Evolutionary conservation across 176 grass and related monocot species (phyloP), one percentile per base, ranked within the genome.

Genomic region (Oryza coarctata): DNA sequence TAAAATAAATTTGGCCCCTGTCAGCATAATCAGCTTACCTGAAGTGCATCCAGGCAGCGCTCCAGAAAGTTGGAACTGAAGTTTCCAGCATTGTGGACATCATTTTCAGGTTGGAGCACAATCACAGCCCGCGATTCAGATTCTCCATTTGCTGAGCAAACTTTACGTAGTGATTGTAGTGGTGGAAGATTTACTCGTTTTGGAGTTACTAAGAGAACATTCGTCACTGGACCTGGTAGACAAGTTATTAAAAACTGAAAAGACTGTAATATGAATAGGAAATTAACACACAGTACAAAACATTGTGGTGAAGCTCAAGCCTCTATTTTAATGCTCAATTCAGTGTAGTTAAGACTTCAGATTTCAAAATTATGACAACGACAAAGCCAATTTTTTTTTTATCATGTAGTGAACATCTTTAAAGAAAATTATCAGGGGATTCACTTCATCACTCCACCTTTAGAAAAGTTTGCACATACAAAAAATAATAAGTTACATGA

Each of bases 161-260:
- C 86, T 87, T 92, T 94, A 11, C 87, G 87, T 72, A 92, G 68
- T 45, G 89, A 39, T 67, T 77, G 84, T 33, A 90, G 75, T 3
- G 83, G 75, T 31, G 84, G 74, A 33, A 82, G 63, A 61, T 74
- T 85, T 62, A 84, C 62, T 71, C 79, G 38, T 62, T 91, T 85
- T 28, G 80, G 82, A 1, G 71, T 75, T 70, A 85, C 73, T 47
- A 94, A 89, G 63, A 89, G 36, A 62, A 94, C 92, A 83, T 93
- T 93, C 38, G 86, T 90, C 36, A 93, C 78, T 28, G 85, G 88
- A 80, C 84, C 89, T 94, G 89, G 45, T 28, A 65, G 30, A 81
- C 18, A 34, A 63, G 77, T 50, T 41, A 70, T 12, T 25, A 78
- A 43, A 71, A 65, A 5, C 27, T 71, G 43, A 41, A 34, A 20